phyloP scores from a whole-genome alignment of 2,329 filamentous ascomycete genomes.

The Fusarium napiforme region DNA sequence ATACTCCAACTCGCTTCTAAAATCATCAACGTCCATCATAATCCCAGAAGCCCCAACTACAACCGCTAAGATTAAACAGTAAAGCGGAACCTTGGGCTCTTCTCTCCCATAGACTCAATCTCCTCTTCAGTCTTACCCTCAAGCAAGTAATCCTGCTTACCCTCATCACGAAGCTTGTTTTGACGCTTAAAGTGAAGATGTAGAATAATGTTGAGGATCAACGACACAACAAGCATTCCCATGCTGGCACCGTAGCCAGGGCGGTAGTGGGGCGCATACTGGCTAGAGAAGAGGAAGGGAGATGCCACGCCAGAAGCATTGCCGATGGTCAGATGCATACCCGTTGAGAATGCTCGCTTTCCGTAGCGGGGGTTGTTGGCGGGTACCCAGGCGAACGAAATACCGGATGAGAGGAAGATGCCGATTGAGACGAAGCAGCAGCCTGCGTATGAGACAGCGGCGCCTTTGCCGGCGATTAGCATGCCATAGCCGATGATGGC shows the following conservation, averaged over 20 bases:
- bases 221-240: constrained; percentile 56
- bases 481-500: constrained; percentile 70
- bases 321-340: constrained; percentile 69
- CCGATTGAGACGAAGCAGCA: constrained; percentile 69
- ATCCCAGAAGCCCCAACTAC: accelerated
- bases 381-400: constrained; percentile 55
- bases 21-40: accelerated
- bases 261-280: constrained; percentile 57
- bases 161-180: constrained; percentile 51
- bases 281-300: constrained; percentile 64
- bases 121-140: constrained; percentile 55
- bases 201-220: constrained; percentile 43
- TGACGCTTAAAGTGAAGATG: constrained; percentile 46
- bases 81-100: constrained; percentile 48
- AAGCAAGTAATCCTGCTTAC: constrained; percentile 53
- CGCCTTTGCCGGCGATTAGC: constrained; percentile 64
- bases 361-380: constrained; percentile 72
- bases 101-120: constrained; percentile 56
- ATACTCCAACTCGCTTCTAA: background rate
- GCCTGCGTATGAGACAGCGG: constrained; percentile 69
- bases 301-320: constrained; percentile 72
- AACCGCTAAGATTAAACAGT: constrained; percentile 14
- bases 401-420: constrained; percentile 58
- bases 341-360: constrained; percentile 70
- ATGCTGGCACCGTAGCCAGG: constrained; percentile 63